Conservation (phyloP, 1,139 yeast genomes). For the Yamadazyma triangularis region DNA sequence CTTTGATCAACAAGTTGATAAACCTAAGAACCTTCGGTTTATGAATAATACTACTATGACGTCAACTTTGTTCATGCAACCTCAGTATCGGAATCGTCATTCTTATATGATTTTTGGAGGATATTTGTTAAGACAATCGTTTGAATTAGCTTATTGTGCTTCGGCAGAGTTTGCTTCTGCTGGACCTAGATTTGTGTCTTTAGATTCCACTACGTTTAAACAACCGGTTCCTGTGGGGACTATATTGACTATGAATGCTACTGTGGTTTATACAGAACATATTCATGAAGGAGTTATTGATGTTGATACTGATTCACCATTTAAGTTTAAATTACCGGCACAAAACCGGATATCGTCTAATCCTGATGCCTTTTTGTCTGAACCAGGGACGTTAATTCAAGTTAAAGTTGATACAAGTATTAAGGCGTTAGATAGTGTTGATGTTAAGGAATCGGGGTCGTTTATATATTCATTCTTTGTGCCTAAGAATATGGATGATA, state of each 20-base stretch:
- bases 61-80: conserved; percentile 89
- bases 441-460: conserved; percentile 71
- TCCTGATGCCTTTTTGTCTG: conserved; percentile 57
- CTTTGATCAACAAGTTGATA: conserved; percentile 22
- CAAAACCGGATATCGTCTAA: conserved; percentile 52
- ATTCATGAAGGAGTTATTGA: conserved; percentile 32
- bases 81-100: conserved; percentile 91
- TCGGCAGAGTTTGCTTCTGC: conserved; percentile 84
- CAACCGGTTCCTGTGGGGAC: conserved; percentile 96
- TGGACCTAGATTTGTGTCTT: conserved; percentile 81
- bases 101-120: conserved; percentile 95
- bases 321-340: conserved; percentile 50
- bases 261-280: conserved; percentile 81
- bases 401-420: conserved; percentile 83
- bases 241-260: conserved; percentile 74
- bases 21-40: conserved; percentile 33
- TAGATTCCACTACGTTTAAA: conserved; percentile 86
- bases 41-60: conserved; percentile 70
- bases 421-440: conserved; percentile 57
- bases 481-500: conserved; percentile 42
- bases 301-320: conserved; percentile 34
- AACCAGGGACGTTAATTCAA: conserved; percentile 85
- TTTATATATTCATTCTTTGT: conserved; percentile 87
- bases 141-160: conserved; percentile 88
- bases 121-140: conserved; percentile 82